Base-by-base conservation (phyloP, 2,329 filamentous ascomycete species). In the Cladophialophora bantiana region DNA sequence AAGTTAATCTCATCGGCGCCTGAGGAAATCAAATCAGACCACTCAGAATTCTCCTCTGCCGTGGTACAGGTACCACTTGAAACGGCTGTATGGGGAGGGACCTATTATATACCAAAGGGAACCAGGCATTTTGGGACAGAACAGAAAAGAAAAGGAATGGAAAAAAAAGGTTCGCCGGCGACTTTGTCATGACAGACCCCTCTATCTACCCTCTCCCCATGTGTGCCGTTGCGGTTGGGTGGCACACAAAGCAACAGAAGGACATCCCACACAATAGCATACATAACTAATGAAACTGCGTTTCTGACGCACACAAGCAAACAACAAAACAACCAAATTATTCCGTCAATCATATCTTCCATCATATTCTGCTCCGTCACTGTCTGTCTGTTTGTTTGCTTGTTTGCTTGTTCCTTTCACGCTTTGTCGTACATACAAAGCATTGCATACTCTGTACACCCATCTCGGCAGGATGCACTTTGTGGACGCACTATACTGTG, bases 41-140 rank as follows among this genome's bases (percentile, higher is more conserved):
- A 50, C 26, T 26, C 12, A 13, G 26, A 50, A 31, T 31, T 50
- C 45, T 26, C 45, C 45, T 18, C 18, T 50, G 45, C 18, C 20
- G 45, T 50, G 45, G 45, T 50, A 50, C 45, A 50, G 45, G 45
- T 50, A 50, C 45, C 10, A 50, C 18, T 10, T 26, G 45, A 12
- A 50, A 50, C 18, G 18, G 45, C 45, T 9, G 18, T 7, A 12
- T 50, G 45, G 42, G 42, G 18, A 10, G 18, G 45, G 18, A 50
- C 6, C 1, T 9, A 45, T 7, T 40, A 36, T 26, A 36, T 20
- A 50, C 45, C 18, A 50, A 26, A 10, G 10, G 45, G 45, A 50
- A 26, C 45, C 18, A 26, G 18, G 18, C 15, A 26, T 50, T 50
- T 18, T 9, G 6, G 18, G 45, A 3, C 26, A 26, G 15, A 26